Conservation (phyloP, 257 asterid species). For the Solanum chaucha region DNA sequence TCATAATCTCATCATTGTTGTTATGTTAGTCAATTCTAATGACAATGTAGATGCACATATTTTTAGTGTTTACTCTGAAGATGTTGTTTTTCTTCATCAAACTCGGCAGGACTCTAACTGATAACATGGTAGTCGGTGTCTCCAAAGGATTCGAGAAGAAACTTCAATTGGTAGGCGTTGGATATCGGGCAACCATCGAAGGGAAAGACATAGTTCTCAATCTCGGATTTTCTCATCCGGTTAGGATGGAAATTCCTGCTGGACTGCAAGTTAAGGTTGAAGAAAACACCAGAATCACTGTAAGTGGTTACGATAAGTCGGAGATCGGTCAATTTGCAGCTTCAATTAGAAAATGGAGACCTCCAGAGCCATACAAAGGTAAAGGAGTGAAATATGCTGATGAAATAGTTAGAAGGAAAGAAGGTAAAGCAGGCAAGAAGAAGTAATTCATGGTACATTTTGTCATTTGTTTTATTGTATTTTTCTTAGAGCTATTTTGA, state of each 20-base stretch:
- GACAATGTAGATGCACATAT: not conserved
- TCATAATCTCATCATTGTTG: not conserved
- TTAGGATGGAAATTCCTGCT: slow-evolving; percentile 64
- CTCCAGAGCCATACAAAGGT: slow-evolving; percentile 98
- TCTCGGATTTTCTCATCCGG: slow-evolving; percentile 95
- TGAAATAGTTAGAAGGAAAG: slow-evolving; percentile 84
- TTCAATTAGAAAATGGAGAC: slow-evolving; percentile 92
- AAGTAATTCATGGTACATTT: slow-evolving; percentile 20
- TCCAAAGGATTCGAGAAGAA: slow-evolving; percentile 92
- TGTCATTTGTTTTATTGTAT: not conserved
- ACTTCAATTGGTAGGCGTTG: slow-evolving; percentile 89
- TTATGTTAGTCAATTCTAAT: not conserved
- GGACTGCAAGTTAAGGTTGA: slow-evolving; percentile 86
- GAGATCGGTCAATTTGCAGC: slow-evolving; percentile 92
- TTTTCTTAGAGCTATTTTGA: not conserved
- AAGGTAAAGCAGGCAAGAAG: slow-evolving; percentile 97
- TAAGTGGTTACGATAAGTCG: slow-evolving; percentile 80
- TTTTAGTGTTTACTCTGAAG: not conserved
- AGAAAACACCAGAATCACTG: slow-evolving; percentile 78
- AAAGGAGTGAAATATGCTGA: slow-evolving; percentile 94
- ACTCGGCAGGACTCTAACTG: slow-evolving; percentile 75
- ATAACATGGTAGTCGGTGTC: slow-evolving; percentile 94
- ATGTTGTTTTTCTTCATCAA: not conserved
- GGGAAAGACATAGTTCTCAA: slow-evolving; percentile 81
- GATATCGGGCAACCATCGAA: slow-evolving; percentile 86